These are phyloP conservation scores for Lophiotrema nucula DNA, from an alignment of 495 filamentous ascomycete genomes.

Conservation along the genomic window DNA sequence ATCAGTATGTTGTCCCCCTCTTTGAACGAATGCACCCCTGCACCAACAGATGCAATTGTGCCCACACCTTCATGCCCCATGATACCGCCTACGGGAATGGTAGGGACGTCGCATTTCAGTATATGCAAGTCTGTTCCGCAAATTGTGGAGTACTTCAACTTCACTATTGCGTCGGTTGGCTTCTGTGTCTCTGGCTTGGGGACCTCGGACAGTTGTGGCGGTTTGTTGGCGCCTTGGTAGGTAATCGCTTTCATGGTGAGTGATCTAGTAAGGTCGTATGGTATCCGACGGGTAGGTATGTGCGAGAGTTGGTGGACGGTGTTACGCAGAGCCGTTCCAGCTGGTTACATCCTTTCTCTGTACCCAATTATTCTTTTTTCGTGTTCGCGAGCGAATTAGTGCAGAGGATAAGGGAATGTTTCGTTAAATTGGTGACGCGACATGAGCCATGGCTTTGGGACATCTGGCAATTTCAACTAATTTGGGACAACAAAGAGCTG, in stretches of 20 bases:
- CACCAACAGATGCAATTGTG: too few species aligned
- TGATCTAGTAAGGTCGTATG: background rate
- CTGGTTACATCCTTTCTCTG: background rate
- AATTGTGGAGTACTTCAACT: conserved; percentile 42
- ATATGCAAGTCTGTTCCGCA: conserved; percentile 49
- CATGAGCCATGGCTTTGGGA: too few species aligned
- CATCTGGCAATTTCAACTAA: too few species aligned
- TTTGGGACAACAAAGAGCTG: too few species aligned
- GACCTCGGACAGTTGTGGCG: conserved; percentile 4
- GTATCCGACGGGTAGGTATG: conserved; percentile 7
- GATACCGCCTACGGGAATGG: too few species aligned
- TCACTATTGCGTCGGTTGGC: conserved; percentile 33
- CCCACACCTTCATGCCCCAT: too few species aligned
- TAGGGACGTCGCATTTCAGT: conserved; percentile 41
- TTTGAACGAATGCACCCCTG: conserved; percentile 33
- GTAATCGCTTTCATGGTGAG: conserved; percentile 35
- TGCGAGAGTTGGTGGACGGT: conserved; percentile 6
- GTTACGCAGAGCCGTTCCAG: background rate
- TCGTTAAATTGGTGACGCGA: too few species aligned
- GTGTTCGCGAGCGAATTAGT: too few species aligned
- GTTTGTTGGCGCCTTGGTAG: conserved; percentile 19
- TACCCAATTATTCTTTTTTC: too few species aligned
- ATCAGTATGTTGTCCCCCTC: conserved; percentile 47
- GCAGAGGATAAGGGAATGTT: too few species aligned
- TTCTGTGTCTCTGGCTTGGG: conserved; percentile 12